A percentile compares a stretch with the other conserved stretches of the same genome.
phyloP scores from a whole-genome alignment of 768 basidiomycete genomes.

The Suillus variegatus region DNA sequence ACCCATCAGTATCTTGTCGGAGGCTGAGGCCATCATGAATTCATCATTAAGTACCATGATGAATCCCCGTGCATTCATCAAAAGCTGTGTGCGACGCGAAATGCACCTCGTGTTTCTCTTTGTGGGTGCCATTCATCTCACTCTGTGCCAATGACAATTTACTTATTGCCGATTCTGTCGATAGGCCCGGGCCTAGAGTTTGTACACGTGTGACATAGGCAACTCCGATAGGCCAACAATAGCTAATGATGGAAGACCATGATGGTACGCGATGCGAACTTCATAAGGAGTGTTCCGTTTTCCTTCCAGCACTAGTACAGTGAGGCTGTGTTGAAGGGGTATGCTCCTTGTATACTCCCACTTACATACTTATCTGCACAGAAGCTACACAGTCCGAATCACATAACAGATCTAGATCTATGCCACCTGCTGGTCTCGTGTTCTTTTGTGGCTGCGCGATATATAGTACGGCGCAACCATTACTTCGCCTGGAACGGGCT shows the following conservation, averaged over 20 bases:
- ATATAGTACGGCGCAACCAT: neutral
- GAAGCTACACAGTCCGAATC: neutral
- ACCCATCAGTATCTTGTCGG: neutral
- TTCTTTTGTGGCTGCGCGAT: neutral
- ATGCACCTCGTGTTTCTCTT: neutral
- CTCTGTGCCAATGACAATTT: neutral
- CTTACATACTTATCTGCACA: neutral
- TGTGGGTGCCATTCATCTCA: neutral
- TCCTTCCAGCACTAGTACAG: neutral
- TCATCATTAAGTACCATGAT: neutral
- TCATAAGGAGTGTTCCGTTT: neutral
- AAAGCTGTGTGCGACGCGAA: neutral
- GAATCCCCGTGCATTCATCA: neutral
- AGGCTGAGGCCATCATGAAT: neutral
- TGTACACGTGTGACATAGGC: neutral
- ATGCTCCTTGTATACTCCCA: neutral
- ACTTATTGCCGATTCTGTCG: neutral
- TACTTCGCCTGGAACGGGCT: neutral
- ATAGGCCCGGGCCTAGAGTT: neutral
- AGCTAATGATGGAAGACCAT: neutral
- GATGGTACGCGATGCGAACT: neutral
- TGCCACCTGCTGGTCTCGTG: neutral
- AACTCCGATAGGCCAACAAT: neutral
- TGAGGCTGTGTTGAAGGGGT: neutral
- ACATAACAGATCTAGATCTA: neutral